phyloP scores from a whole-genome alignment of 2,329 filamentous ascomycete genomes.

The Ceratocystis papillata region DNA sequence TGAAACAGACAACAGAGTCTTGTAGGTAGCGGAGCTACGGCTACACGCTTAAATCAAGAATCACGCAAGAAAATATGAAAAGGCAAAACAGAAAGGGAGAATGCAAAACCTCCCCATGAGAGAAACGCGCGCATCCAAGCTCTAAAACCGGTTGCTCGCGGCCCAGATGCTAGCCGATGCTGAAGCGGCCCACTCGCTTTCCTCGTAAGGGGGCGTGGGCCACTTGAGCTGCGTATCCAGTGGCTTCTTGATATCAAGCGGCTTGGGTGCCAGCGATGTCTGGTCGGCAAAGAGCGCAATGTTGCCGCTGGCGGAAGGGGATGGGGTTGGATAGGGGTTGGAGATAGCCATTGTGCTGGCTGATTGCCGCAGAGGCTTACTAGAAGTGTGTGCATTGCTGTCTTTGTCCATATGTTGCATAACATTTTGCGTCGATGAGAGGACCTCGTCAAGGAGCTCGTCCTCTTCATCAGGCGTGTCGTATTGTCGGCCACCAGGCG shows the following conservation, averaged over 20 bases:
- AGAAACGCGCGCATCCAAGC: conserved; percentile 15
- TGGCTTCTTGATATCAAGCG: conserved; percentile 55
- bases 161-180: conserved; percentile 74
- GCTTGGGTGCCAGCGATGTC: conserved; percentile 52
- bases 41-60: conserved; percentile 13
- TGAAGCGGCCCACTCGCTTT: conserved; percentile 79
- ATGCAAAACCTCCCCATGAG: conserved; percentile 12
- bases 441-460: conserved; percentile 81
- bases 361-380: conserved; percentile 45
- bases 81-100: conserved; percentile 21
- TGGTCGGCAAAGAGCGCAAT: conserved; percentile 61
- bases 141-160: conserved; percentile 52
- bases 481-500: conserved; percentile 68
- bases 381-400: conserved; percentile 33
- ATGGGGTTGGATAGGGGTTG: conserved; percentile 54
- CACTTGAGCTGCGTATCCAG: conserved; percentile 55
- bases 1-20: conserved; percentile 27
- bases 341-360: conserved; percentile 51
- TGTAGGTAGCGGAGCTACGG: neutral
- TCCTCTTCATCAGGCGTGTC: conserved; percentile 95
- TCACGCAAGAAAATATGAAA: conserved; percentile 23
- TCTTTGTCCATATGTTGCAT: conserved; percentile 58
- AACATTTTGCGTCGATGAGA: conserved; percentile 64
- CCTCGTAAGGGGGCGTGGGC: conserved; percentile 92
- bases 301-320: conserved; percentile 75